These are phyloP conservation scores for Peziza echinospora DNA, from an alignment of 495 filamentous ascomycete genomes.

Conservation along the genomic window DNA sequence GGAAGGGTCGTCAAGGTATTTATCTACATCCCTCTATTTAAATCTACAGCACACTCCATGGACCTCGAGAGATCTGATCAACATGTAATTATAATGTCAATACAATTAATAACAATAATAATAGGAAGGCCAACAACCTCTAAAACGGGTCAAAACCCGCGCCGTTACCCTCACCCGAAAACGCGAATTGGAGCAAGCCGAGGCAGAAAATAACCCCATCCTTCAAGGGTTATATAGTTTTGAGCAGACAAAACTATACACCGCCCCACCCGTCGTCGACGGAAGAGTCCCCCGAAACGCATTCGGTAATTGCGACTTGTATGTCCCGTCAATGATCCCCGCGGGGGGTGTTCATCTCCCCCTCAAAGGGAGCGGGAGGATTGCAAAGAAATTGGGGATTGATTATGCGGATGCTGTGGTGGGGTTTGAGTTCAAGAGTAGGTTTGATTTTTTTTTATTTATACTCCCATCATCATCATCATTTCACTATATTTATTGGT, in stretches of 20 bases:
- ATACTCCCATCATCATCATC: neutral
- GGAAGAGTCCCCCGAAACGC: conserved; percentile 84
- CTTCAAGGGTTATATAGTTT: neutral
- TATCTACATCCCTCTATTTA: neutral
- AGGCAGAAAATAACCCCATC: conserved; percentile 28
- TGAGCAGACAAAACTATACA: conserved; percentile 27
- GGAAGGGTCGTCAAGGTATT: conserved; percentile 42
- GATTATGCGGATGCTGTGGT: conserved; percentile 89
- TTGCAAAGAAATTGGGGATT: conserved; percentile 67
- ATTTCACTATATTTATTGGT: neutral
- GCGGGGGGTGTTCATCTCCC: conserved; percentile 64
- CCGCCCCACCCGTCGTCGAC: conserved; percentile 59
- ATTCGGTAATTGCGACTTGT: conserved; percentile 94
- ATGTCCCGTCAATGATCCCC: conserved; percentile 81
- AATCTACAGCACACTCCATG: too few species aligned
- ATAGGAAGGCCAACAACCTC: conserved; percentile 37
- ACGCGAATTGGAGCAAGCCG: conserved; percentile 69
- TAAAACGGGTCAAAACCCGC: conserved; percentile 75
- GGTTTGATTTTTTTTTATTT: neutral
- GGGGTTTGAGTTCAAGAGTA: conserved; percentile 63
- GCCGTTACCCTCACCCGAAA: conserved; percentile 76
- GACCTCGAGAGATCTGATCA: too few species aligned
- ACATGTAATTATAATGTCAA: too few species aligned
- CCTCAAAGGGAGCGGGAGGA: conserved; percentile 45
- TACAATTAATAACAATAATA: too few species aligned